phyloP scores from a whole-genome alignment of 352 stramenopile genomes.

The Plasmopara muralis region DNA sequence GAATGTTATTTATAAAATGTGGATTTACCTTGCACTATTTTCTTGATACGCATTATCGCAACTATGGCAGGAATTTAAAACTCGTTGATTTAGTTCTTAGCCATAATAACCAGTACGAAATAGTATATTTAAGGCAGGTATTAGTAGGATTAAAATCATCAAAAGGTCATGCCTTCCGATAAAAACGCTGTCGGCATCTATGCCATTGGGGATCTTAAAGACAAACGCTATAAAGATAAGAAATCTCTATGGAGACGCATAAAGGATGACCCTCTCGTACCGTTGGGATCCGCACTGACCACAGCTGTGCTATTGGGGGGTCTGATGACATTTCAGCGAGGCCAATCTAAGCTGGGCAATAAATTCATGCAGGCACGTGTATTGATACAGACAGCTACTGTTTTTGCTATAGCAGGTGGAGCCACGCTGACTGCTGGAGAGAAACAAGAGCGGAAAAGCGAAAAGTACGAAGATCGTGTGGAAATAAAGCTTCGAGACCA shows the following conservation, averaged over 20 bases:
- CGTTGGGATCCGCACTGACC: conserved; percentile 60
- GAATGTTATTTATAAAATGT: too few relatives aligned
- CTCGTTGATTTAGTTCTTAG: too few relatives aligned
- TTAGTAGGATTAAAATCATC: too few relatives aligned
- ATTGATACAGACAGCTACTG: conserved; percentile 56
- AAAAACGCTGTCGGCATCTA: conserved; percentile 16
- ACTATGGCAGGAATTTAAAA: too few relatives aligned
- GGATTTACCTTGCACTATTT: too few relatives aligned
- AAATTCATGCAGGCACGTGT: conserved; percentile 82
- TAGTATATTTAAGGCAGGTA: too few relatives aligned
- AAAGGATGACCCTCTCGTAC: conserved; percentile 74
- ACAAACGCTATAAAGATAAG: conserved; percentile 39
- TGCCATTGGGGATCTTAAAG: conserved; percentile 53
- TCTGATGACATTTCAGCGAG: conserved; percentile 60
- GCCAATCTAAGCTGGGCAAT: conserved; percentile 71
- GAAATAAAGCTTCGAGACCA: conserved; percentile 47
- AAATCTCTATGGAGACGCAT: conserved; percentile 61
- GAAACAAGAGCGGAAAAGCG: conserved; percentile 43
- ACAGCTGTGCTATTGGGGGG: conserved; percentile 57
- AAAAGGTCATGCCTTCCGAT: conserved; percentile 8
- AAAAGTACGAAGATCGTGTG: conserved; percentile 65
- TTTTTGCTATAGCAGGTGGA: conserved; percentile 57
- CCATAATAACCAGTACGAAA: too few relatives aligned
- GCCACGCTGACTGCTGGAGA: conserved; percentile 37
- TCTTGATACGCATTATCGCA: too few relatives aligned